A percentile compares a stretch with the other conserved stretches of the same genome.
phyloP scores from a whole-genome alignment of 1,139 yeast species.

The Saccharomyces hybrid region DNA sequence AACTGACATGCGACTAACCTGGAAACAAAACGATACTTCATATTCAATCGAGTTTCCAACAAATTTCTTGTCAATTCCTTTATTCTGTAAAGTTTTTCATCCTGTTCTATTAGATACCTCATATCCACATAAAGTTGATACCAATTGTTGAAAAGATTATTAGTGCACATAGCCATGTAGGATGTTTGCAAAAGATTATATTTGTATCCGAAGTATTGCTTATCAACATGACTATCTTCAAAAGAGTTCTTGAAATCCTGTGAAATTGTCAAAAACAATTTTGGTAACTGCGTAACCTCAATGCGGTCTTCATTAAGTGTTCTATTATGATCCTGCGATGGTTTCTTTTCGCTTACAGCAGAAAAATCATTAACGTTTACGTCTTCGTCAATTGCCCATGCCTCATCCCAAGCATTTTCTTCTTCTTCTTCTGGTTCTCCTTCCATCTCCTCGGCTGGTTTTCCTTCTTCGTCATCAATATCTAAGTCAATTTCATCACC shows the following conservation, averaged over 20 bases:
- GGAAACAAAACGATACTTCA: slow-evolving; percentile 15
- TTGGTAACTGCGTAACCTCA: slow-evolving; percentile 19
- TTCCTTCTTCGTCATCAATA: slow-evolving; percentile 11
- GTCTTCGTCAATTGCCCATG: slow-evolving; percentile 25
- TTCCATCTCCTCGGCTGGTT: not conserved
- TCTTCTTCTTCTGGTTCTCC: slow-evolving; percentile 3
- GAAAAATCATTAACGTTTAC: slow-evolving; percentile 7
- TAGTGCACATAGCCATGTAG: slow-evolving; percentile 21
- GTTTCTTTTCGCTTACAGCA: not conserved
- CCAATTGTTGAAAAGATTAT: slow-evolving; percentile 22
- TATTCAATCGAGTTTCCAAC: slow-evolving; percentile 16
- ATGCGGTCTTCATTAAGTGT: not conserved
- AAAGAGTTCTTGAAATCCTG: slow-evolving; percentile 13
- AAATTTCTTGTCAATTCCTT: slow-evolving; percentile 19
- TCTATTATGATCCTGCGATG: not conserved
- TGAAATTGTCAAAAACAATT: slow-evolving; percentile 9
- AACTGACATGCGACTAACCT: slow-evolving; percentile 17
- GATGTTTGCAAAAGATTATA: slow-evolving; percentile 26
- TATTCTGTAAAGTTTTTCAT: slow-evolving; percentile 13
- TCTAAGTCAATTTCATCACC: slow-evolving; percentile 21
- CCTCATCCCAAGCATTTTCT: slow-evolving; percentile 25
- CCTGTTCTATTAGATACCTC: slow-evolving; percentile 11
- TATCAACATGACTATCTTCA: slow-evolving; percentile 12
- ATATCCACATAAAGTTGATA: slow-evolving; percentile 26
- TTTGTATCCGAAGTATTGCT: slow-evolving; percentile 20